Conservation (phyloP, 2,329 filamentous ascomycete genomes). For the Cryphonectria naterciae region DNA sequence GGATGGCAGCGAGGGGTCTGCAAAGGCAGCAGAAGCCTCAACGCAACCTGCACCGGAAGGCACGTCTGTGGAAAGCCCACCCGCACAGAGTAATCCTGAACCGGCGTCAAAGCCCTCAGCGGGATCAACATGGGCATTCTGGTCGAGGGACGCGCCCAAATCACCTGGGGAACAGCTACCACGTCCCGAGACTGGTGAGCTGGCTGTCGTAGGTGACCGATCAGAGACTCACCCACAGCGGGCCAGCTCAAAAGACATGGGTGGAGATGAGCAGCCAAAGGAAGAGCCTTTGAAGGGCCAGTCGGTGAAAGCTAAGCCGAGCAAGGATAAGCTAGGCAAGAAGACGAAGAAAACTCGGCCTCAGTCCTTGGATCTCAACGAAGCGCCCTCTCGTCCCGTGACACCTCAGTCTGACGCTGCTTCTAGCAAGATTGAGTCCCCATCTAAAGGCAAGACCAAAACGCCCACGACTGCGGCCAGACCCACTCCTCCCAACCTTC, state of each 20-base stretch:
- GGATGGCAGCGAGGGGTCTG: slow-evolving; percentile 18
- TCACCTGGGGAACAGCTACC: slow-evolving; percentile 37
- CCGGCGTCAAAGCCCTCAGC: slow-evolving; percentile 48
- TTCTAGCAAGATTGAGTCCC: slow-evolving; percentile 32
- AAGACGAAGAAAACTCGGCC: slow-evolving; percentile 52
- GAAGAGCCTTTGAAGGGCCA: slow-evolving; percentile 41
- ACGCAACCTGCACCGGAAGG: slow-evolving; percentile 43
- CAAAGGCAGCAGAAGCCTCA: slow-evolving; percentile 26
- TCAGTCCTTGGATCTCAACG: slow-evolving; percentile 53
- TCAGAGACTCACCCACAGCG: slow-evolving; percentile 59
- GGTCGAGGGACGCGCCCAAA: slow-evolving; percentile 64
- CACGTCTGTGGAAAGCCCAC: slow-evolving; percentile 49
- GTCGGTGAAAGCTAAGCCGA: slow-evolving; percentile 36
- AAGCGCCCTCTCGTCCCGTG: slow-evolving; percentile 41
- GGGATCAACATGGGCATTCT: slow-evolving; percentile 79
- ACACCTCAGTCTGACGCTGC: slow-evolving; percentile 40
- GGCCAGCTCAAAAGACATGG: slow-evolving; percentile 50
- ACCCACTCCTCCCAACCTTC: slow-evolving; percentile 57
- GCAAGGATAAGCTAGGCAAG: slow-evolving; percentile 33
- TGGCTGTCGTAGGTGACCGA: slow-evolving; percentile 61
- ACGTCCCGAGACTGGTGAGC: slow-evolving; percentile 49
- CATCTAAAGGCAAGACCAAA: slow-evolving; percentile 42
- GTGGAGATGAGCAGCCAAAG: slow-evolving; percentile 28
- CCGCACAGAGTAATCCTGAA: slow-evolving; percentile 38
- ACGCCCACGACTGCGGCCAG: slow-evolving; percentile 49